Evolutionary conservation across 352 stramenopile genomes (phyloP).

Genomic region (Pythium myriotylum): DNA sequence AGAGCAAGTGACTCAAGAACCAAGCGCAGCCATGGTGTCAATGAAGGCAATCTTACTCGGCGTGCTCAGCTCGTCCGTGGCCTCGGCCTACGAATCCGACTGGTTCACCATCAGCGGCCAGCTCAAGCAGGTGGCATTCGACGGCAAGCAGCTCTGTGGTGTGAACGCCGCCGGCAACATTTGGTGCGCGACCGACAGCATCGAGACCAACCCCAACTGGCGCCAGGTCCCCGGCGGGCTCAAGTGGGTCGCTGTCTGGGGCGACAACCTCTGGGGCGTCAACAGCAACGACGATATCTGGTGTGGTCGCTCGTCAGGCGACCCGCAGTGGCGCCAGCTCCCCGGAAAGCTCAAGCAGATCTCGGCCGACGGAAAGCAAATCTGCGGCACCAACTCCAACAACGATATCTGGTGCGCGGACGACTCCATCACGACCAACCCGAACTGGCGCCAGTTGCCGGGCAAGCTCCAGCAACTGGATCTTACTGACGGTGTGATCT

Average conservation of each 20-base stretch:
- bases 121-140: slow-evolving; percentile 34
- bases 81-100: background rate
- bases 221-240: slow-evolving; percentile 13
- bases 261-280: slow-evolving; percentile 29
- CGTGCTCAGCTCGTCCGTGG: slow-evolving; percentile 8
- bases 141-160: slow-evolving; percentile 33
- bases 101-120: slow-evolving; percentile 28
- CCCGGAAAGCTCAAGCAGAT: slow-evolving; percentile 29
- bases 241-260: slow-evolving; percentile 27
- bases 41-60: slow-evolving; percentile 12
- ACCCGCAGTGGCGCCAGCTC: slow-evolving; percentile 24
- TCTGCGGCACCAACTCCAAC: slow-evolving; percentile 27
- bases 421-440: slow-evolving; percentile 22
- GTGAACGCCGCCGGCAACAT: slow-evolving; percentile 27
- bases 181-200: slow-evolving; percentile 30
- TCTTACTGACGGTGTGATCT: slow-evolving; percentile 31
- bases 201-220: slow-evolving; percentile 17
- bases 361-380: slow-evolving; percentile 37
- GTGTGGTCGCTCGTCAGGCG: slow-evolving; percentile 1
- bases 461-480: slow-evolving; percentile 32
- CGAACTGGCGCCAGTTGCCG: slow-evolving; percentile 33
- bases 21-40: slow-evolving; percentile 12
- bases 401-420: slow-evolving; percentile 34
- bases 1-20: background rate
- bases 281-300: slow-evolving; percentile 27